A percentile compares a stretch with the other conserved stretches of the same genome.
Conservation (phyloP, 2,329 filamentous ascomycete species). For the Pochonia chlamydosporia region DNA sequence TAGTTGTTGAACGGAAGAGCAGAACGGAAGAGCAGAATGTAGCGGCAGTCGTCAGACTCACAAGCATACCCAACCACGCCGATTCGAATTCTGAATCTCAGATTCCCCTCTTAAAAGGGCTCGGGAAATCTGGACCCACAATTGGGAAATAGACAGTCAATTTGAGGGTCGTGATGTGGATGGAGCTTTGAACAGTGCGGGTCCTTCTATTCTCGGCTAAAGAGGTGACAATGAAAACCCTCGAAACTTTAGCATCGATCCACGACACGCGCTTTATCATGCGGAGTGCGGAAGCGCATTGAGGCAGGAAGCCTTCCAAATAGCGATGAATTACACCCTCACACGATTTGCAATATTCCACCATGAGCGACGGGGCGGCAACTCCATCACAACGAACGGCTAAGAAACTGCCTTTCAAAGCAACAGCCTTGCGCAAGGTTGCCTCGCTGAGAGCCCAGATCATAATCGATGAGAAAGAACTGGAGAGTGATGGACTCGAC, state of each 20-base stretch:
- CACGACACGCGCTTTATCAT: neutral
- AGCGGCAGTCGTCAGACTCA: too few species aligned
- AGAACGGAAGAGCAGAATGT: too few species aligned
- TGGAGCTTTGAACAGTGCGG: too few species aligned
- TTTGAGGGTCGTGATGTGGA: too few species aligned
- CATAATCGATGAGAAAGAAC: slow-evolving; percentile 7
- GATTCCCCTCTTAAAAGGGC: too few species aligned
- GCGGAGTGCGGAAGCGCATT: neutral
- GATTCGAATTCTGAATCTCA: too few species aligned
- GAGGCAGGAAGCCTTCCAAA: neutral
- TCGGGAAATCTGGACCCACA: too few species aligned
- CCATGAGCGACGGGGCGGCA: slow-evolving; percentile 26
- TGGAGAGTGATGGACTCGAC: slow-evolving; percentile 33
- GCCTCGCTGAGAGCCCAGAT: slow-evolving; percentile 11
- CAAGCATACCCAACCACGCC: too few species aligned
- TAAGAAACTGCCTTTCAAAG: slow-evolving; percentile 44
- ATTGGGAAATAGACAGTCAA: too few species aligned
- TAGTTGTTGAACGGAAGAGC: too few species aligned
- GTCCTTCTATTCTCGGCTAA: too few species aligned
- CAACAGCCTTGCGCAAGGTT: slow-evolving; percentile 34
- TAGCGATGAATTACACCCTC: neutral
- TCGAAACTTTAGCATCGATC: neutral
- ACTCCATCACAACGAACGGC: slow-evolving; percentile 22
- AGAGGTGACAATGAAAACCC: too few species aligned
- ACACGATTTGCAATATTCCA: neutral